phyloP scores from a whole-genome alignment of 176 grass and related monocot species.

The Carex pumila region DNA sequence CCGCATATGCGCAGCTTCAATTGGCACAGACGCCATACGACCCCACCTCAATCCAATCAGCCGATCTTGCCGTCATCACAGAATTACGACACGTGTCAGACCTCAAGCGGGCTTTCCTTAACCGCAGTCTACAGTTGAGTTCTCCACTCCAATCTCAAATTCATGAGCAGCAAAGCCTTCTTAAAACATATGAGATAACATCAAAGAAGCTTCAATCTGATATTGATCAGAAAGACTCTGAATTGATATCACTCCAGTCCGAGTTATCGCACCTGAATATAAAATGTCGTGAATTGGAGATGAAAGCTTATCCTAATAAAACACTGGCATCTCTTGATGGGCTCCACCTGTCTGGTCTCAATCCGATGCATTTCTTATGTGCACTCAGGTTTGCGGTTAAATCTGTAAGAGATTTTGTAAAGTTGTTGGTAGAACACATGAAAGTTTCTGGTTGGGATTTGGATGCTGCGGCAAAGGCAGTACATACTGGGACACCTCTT shows the following conservation, averaged over 20 bases:
- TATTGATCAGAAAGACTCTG: slow-evolving; percentile 43
- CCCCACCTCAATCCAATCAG: slow-evolving; percentile 41
- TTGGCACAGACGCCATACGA: slow-evolving; percentile 69
- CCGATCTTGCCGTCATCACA: slow-evolving; percentile 47
- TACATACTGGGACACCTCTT: slow-evolving; percentile 36
- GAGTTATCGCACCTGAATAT: slow-evolving; percentile 24
- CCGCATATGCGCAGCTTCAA: slow-evolving; percentile 78
- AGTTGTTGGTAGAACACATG: slow-evolving; percentile 49
- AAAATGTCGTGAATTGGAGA: slow-evolving; percentile 25
- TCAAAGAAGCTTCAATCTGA: slow-evolving; percentile 51
- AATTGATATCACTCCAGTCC: slow-evolving; percentile 19
- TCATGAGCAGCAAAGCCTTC: slow-evolving; percentile 38
- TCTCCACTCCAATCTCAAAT: slow-evolving; percentile 12
- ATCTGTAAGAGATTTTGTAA: slow-evolving; percentile 45
- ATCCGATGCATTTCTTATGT: slow-evolving; percentile 65
- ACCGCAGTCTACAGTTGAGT: slow-evolving; percentile 2
- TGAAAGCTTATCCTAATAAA: slow-evolving; percentile 29
- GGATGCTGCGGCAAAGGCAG: slow-evolving; percentile 29
- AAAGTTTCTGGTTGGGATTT: slow-evolving; percentile 53
- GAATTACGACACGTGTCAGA: slow-evolving; percentile 64
- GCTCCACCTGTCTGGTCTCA: slow-evolving; percentile 66
- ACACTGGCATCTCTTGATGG: slow-evolving; percentile 45
- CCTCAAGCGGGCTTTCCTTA: slow-evolving; percentile 42
- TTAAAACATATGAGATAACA: slow-evolving; percentile 65
- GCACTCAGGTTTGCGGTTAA: slow-evolving; percentile 36